Evolutionary conservation across 352 stramenopile genomes (phyloP).

Genomic region (Phytophthora constricta): DNA sequence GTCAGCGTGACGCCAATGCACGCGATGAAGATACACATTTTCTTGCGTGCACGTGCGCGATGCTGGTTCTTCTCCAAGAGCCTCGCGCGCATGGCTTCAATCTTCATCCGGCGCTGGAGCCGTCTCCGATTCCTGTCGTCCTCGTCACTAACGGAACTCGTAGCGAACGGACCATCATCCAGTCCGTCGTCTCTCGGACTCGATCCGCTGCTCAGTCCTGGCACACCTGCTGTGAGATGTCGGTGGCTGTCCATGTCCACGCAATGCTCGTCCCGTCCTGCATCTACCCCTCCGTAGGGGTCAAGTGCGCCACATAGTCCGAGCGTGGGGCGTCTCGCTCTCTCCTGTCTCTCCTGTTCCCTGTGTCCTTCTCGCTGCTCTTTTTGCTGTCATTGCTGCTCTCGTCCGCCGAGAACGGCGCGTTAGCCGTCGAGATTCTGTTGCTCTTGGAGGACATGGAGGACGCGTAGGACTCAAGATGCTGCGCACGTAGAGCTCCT

Average conservation of each 20-base stretch:
- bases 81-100: slow-evolving; percentile 64
- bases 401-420: slow-evolving; percentile 32
- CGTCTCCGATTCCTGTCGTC: slow-evolving; percentile 55
- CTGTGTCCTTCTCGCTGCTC: slow-evolving; percentile 9
- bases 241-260: slow-evolving; percentile 31
- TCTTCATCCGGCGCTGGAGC: slow-evolving; percentile 58
- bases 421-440: slow-evolving; percentile 46
- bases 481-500: slow-evolving; percentile 75
- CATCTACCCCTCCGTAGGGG: slow-evolving; percentile 23
- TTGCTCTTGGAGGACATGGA: slow-evolving; percentile 67
- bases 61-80: slow-evolving; percentile 66
- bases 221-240: slow-evolving; percentile 16
- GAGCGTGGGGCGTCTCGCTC: slow-evolving; percentile 20
- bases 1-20: slow-evolving; percentile 67
- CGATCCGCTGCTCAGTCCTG: slow-evolving; percentile 17
- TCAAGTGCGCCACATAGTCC: slow-evolving; percentile 41
- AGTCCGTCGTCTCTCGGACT: slow-evolving; percentile 22
- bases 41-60: slow-evolving; percentile 57
- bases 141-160: slow-evolving; percentile 38
- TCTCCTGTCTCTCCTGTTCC: slow-evolving; percentile 13
- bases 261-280: slow-evolving; percentile 24
- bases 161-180: slow-evolving; percentile 22
- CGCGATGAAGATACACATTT: slow-evolving; percentile 62
- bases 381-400: slow-evolving; percentile 20
- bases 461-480: slow-evolving; percentile 80